phyloP scores from a whole-genome alignment of 305 asterid genomes.

The Fraxinus baroniana region DNA sequence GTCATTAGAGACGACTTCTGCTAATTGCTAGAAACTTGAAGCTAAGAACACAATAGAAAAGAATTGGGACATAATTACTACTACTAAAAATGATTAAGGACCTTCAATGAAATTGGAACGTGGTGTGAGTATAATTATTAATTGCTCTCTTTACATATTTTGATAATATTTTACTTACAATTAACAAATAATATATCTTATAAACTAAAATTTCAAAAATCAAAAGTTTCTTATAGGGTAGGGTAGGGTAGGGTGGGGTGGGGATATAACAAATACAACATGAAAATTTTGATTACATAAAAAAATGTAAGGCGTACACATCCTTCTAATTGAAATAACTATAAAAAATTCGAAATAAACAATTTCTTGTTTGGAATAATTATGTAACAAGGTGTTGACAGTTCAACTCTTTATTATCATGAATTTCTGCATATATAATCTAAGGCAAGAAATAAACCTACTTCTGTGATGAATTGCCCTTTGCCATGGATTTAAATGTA shows the following conservation, averaged over 20 bases:
- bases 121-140: too few relatives aligned
- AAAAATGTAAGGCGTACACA: background rate
- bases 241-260: too few relatives aligned
- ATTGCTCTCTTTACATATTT: too few relatives aligned
- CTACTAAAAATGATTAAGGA: too few relatives aligned
- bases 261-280: background rate
- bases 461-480: background rate
- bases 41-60: too few relatives aligned
- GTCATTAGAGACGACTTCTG: too few relatives aligned
- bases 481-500: background rate
- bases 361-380: background rate
- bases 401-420: constrained; percentile 16
- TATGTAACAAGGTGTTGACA: background rate
- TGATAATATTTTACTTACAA: background rate
- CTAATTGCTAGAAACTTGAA: too few relatives aligned
- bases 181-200: too few relatives aligned
- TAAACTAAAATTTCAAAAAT: too few relatives aligned
- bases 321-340: background rate
- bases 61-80: too few relatives aligned
- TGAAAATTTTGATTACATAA: background rate
- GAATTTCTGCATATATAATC: constrained; percentile 22
- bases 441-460: constrained; percentile 16
- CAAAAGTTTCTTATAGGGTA: background rate
- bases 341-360: background rate
- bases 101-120: too few relatives aligned